Evolutionary conservation across 1,284 basidiomycete species (phyloP).

Genomic region (Pulveroboletus sp.): DNA sequence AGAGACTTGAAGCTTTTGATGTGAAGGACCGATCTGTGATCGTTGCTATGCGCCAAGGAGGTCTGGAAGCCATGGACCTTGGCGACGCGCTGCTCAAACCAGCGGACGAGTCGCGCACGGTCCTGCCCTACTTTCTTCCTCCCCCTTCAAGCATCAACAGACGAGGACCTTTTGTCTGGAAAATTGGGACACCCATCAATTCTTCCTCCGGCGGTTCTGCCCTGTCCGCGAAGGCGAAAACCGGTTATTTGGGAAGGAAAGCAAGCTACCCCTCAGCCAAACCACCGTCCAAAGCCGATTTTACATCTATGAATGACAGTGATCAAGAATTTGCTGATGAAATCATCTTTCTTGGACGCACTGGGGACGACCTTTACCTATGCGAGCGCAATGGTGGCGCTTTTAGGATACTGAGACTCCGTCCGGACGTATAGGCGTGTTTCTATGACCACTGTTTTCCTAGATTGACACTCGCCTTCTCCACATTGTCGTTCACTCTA

Average conservation of each 20-base stretch:
- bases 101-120: slow-evolving; percentile 70
- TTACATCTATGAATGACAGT: slow-evolving; percentile 46
- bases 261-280: slow-evolving; percentile 49
- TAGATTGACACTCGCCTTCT: slow-evolving; percentile 2
- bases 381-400: slow-evolving; percentile 73
- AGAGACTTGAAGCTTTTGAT: slow-evolving; percentile 76
- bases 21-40: slow-evolving; percentile 70
- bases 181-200: slow-evolving; percentile 67
- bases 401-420: slow-evolving; percentile 72
- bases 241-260: slow-evolving; percentile 49
- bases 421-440: slow-evolving; percentile 39
- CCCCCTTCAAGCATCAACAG: slow-evolving; percentile 61
- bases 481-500: slow-evolving; percentile 15
- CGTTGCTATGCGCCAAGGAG: slow-evolving; percentile 80
- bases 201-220: slow-evolving; percentile 43
- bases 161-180: slow-evolving; percentile 74
- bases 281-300: slow-evolving; percentile 52
- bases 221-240: slow-evolving; percentile 45
- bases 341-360: slow-evolving; percentile 74
- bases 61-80: slow-evolving; percentile 75
- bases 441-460: slow-evolving; percentile 7
- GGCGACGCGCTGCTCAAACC: slow-evolving; percentile 74
- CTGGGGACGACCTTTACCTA: slow-evolving; percentile 71
- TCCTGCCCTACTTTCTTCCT: slow-evolving; percentile 66
- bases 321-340: slow-evolving; percentile 66